These are phyloP conservation scores for Ramaria rubella DNA, from an alignment of 768 basidiomycete genomes.

Conservation along the genomic window DNA sequence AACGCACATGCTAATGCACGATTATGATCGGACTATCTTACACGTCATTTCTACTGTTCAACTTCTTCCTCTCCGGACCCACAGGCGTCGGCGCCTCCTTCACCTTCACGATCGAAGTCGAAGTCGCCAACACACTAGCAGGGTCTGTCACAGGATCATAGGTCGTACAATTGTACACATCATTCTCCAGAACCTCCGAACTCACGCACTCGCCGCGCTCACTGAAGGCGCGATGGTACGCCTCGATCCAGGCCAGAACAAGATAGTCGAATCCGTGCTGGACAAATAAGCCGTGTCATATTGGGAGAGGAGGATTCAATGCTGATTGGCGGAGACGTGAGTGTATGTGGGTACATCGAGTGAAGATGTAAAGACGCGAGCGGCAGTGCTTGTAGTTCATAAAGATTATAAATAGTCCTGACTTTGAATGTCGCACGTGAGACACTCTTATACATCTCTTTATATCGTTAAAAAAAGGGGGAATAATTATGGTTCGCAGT, in stretches of 20 bases:
- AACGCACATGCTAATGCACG: constrained; percentile 29
- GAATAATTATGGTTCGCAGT: no score
- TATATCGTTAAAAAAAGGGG: no score
- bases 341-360: constrained; percentile 41
- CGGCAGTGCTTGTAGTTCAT: background rate
- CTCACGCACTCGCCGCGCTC: constrained; percentile 53
- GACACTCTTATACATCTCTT: no score
- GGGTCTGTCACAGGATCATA: constrained; percentile 56
- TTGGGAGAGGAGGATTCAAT: constrained; percentile 36
- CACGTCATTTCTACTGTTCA: constrained; percentile 54
- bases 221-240: constrained; percentile 53
- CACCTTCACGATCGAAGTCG: constrained; percentile 40
- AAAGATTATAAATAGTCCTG: background rate
- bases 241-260: constrained; percentile 41
- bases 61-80: constrained; percentile 45
- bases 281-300: constrained; percentile 51
- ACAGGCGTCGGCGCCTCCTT: constrained; percentile 36
- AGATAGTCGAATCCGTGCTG: constrained; percentile 37
- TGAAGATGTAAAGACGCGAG: constrained; percentile 28
- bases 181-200: constrained; percentile 31
- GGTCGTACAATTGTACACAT: constrained; percentile 65
- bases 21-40: constrained; percentile 54
- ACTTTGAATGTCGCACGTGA: no score
- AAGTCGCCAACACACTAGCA: constrained; percentile 60
- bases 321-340: constrained; percentile 46